A percentile compares a stretch with the other conserved stretches of the same genome.
Conservation (phyloP, 1,284 basidiomycete species). For the Schizophyllum amplum region DNA sequence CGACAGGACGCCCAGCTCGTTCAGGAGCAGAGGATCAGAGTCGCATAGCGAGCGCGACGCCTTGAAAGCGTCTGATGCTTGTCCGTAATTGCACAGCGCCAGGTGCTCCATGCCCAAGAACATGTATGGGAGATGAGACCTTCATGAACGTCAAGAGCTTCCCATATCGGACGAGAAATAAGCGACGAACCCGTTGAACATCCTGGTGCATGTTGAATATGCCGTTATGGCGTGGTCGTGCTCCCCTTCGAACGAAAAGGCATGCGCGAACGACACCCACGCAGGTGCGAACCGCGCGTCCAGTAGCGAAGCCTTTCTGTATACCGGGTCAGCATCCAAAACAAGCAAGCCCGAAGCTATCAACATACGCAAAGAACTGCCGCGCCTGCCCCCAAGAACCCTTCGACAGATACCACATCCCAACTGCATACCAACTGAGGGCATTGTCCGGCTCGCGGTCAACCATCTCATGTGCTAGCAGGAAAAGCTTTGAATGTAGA, state of each 20-base stretch:
- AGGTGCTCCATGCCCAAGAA: conserved; percentile 99
- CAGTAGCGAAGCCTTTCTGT: conserved; percentile 91
- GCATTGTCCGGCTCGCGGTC: conserved; percentile 89
- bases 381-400: conserved; percentile 84
- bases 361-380: conserved; percentile 80
- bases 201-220: conserved; percentile 91
- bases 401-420: conserved; percentile 90
- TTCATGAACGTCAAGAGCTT: conserved; percentile 21
- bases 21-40: conserved; percentile 82
- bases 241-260: conserved; percentile 94
- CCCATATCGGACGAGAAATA: conserved; percentile 2
- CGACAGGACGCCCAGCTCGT: conserved; percentile 90
- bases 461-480: conserved; percentile 93
- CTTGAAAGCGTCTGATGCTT: conserved; percentile 84
- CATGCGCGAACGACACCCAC: conserved; percentile 97
- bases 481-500: conserved; percentile 87
- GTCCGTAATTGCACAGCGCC: conserved; percentile 72
- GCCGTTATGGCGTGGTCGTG: conserved; percentile 98
- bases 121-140: conserved; percentile 88
- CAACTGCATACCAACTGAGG: conserved; percentile 97
- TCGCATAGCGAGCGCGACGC: conserved; percentile 77
- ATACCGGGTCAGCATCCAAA: not conserved
- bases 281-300: conserved; percentile 94
- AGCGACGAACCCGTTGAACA: conserved; percentile 79
- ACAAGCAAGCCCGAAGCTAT: not conserved